Evolutionary conservation across 306 rosid species (phyloP), one percentile per base, ranked within the genome.

Genomic region (Lotus japonicus): DNA sequence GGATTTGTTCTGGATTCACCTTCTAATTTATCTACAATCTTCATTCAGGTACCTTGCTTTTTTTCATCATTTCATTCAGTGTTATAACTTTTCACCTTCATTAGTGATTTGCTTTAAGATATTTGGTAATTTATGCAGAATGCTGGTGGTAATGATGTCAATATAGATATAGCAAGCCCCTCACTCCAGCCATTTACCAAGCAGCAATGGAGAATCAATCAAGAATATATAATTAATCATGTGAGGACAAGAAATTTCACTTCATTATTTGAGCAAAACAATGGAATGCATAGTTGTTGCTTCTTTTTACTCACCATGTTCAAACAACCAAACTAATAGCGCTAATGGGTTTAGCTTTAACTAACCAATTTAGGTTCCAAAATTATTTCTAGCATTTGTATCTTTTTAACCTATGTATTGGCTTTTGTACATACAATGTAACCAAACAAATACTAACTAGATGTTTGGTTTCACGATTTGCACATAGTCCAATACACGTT

Each of bases 161-260:
- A 55, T 28, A 66, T 90, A 58, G 82, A 66, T 41, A 41, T 85
- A 52, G 79, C 88, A 51, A 88, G 87, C 74, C 49, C 84, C 66
- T 94, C 97, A 5, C 62, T 94, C 57, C 95, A 90, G 67, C 97
- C 95, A 33, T 94, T 94, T 78, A 81, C 85, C 9, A 67, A 68
- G 50, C 75, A 84, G 31, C 86, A 90, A 67, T 94, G 98, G 97
- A 76, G 76, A 31, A 46, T 48, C 14, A 90, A 86, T 79, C 98
- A 90, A 74, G 84, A 94, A 44, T 78, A 83, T 54, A 81, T 76
- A 14, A 82, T 88, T 81, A 88, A 90, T 72, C 84, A 69, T 11
- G 97, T 94, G 14, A 78, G 88, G 61, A 43, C 8, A 10, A 18
- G 12, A 13, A 51, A 52, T 4, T 3, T 38, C 8, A 31, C 46